Percentiles rank a stretch among this genome's conserved stretches.
phyloP scores from a whole-genome alignment of 164 flowering plant genomes.

The Vitis labrusca region DNA sequence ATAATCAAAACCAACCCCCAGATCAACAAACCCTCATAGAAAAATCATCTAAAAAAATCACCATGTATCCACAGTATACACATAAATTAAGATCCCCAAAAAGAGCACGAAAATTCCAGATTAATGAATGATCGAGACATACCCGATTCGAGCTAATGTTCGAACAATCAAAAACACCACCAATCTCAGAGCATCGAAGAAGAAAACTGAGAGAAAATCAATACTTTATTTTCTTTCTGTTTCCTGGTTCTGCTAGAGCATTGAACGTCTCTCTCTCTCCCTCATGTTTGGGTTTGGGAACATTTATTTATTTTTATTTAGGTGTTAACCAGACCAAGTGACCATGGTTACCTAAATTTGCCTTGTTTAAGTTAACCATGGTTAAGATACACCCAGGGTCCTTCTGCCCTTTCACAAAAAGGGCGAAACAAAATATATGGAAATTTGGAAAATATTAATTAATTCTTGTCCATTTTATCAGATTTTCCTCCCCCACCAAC shows the following conservation, averaged over 20 bases:
- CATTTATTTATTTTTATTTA: constrained; percentile 4
- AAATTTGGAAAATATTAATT: too few species aligned
- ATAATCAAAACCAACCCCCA: constrained; percentile 7
- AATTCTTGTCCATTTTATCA: too few species aligned
- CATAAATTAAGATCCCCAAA: constrained; percentile 14
- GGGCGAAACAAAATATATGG: background rate
- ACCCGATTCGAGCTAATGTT: constrained; percentile 24
- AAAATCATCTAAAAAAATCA: background rate
- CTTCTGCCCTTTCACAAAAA: background rate
- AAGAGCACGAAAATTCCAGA: background rate
- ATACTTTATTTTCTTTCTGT: background rate
- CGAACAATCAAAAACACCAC: constrained; percentile 16
- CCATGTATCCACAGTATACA: too few species aligned
- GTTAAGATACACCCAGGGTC: background rate
- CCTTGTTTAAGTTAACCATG: constrained; percentile 11
- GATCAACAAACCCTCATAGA: constrained; percentile 11
- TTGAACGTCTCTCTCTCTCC: constrained; percentile 13
- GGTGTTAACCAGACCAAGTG: background rate
- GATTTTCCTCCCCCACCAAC: background rate
- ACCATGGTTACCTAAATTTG: constrained; percentile 5
- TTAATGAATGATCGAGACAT: constrained; percentile 20
- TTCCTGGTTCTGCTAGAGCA: constrained; percentile 1
- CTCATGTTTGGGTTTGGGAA: constrained; percentile 3
- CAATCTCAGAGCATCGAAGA: constrained; percentile 24
- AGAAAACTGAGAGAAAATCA: constrained; percentile 2